Evolutionary conservation across 441 rosid species (phyloP).

Genomic region (Theobroma grandiflorum): DNA sequence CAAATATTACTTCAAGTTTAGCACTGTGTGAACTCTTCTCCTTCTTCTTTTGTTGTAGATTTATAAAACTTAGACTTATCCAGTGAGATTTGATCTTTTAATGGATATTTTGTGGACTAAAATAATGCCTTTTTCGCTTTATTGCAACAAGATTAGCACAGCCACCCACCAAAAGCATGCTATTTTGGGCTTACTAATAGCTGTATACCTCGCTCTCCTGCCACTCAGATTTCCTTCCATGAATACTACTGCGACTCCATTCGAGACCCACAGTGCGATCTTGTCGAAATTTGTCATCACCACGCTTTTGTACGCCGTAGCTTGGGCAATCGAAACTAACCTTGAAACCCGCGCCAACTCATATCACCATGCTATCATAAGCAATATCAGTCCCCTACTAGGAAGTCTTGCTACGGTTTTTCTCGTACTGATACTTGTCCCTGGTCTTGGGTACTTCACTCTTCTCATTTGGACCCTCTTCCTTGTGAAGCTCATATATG

Average conservation of each 20-base stretch:
- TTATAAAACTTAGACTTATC: no score
- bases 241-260: not conserved
- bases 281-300: not conserved
- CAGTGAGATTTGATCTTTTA: no score
- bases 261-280: not conserved
- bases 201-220: not conserved
- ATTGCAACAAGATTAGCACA: not conserved
- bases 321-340: not conserved
- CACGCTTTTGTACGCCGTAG: not conserved
- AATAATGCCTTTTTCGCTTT: not conserved
- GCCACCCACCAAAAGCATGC: not conserved
- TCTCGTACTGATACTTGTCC: not conserved
- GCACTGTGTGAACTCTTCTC: no score
- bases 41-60: no score
- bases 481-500: not conserved
- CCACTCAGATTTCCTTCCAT: not conserved
- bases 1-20: no score
- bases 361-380: not conserved
- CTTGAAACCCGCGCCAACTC: not conserved
- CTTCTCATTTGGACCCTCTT: not conserved
- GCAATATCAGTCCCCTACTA: not conserved
- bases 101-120: no score
- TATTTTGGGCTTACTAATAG: not conserved
- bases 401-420: not conserved
- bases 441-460: not conserved